Evolutionary conservation across 495 filamentous ascomycete species (phyloP), one percentile per base, ranked within the genome.

Genomic region (Cladorrhinum samala): DNA sequence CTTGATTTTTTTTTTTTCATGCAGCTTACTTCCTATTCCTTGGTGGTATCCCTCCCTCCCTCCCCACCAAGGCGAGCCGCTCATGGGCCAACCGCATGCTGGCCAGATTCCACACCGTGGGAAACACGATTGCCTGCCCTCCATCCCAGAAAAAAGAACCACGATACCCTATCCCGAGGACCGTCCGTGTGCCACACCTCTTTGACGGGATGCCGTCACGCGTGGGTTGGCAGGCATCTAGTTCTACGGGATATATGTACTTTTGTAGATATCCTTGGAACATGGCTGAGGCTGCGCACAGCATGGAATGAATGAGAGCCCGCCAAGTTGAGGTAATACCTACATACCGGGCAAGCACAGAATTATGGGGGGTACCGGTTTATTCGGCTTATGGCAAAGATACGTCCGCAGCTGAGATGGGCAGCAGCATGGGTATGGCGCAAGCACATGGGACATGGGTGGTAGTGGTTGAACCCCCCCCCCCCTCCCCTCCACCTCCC

Each of bases 71-170:
- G 45, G 46, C 37, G 27, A 48, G 24, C 25, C 53, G 54, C 45
- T 54, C 49, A 36, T 41, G 46, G 55, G 62, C 66, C 66, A 67
- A 67, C 62, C 61, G 63, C 47, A 45, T 16, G 2, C 33, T 49
- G 50, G 46, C 27, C 27, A 33, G 27, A 11, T 11, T 33, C 55
- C 64, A 16, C 45, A 67, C 66, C n/a, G 59, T 62, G 60, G 49
- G 43, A 61, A 47, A 40, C 42, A 37, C 9, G 9, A 23, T 21
- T 44, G 27, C 46, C 36, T 50, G 9, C 41, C 14, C 51, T 30
- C 50, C 38, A 30, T 57, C 50, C 19, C 20, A 5, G 16, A 39
- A 16, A 24, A 30, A n/a, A 16, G 19, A n/a, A 33, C n/a, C 38
- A 23, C 41, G 19, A 39, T 51, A 58, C 47, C 42, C 46, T 41